Base-by-base conservation (phyloP, 257 asterid species). In the Solanum tacnaense region DNA sequence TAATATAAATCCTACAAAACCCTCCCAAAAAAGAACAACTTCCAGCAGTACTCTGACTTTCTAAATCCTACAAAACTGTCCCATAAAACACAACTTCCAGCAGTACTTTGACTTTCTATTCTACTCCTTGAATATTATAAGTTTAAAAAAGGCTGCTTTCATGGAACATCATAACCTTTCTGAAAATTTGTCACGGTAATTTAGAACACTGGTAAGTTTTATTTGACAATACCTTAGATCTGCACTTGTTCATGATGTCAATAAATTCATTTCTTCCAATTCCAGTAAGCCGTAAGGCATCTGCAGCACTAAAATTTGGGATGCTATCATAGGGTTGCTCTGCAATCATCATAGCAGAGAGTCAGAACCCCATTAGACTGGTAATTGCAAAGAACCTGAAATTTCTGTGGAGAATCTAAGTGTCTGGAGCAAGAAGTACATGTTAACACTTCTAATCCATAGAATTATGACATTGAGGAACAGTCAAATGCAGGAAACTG, bases 281-380 rank as follows among this genome's bases (percentile, higher is more conserved):
- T 75, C 98, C 99, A 20, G 99, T 93, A 76, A 97, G 98, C 87
- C 98, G 92, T 92, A 97, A 92, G 72, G 99, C 98, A 92, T 97
- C 99, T 67, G 99, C 99, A 58, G 99, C 99, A 74, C 98, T 97
- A 91, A 97, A 97, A 92, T 97, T 97, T 72, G 99, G 99, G 89
- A 97, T 97, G 92, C 99, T 97, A 88, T 97, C 99, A 68, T 97
- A 97, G 21, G 99, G 99, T 96, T 97, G 99, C 90, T 97, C 99
- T 97, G 98, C 96, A 94, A 76, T 90, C 88, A 90, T 72, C 39
- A 49, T 27, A 74, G 34, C 83, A 86, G 85, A 35, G 70, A 34
- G 62, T 46, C 56, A 86, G 75, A 73, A 49, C 29, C 71, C 86
- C 86, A 20, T 10, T 18, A 52, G 86, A 82, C 86, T 29, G 21